phyloP scores from a whole-genome alignment of 2,329 filamentous ascomycete species.

The Arachnopeziza araneosa region DNA sequence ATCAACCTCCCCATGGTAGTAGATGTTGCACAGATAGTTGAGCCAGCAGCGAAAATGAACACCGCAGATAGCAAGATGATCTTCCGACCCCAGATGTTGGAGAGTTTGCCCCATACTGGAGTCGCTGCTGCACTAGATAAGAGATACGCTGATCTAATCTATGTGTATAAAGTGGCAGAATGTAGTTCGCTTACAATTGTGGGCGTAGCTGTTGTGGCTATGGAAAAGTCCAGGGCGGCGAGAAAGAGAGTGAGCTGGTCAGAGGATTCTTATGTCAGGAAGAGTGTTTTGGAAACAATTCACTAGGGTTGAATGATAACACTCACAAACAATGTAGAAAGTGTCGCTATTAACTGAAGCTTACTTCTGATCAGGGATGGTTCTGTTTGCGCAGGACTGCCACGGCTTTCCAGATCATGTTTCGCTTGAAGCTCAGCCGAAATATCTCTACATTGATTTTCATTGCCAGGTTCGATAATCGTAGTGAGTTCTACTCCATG shows the following conservation, averaged over 20 bases:
- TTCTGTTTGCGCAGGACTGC: background rate
- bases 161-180: conserved; percentile 42
- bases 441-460: background rate
- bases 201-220: conserved; percentile 36
- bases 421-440: background rate
- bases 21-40: conserved; percentile 51
- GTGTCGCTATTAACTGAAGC: background rate
- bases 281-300: too few species aligned
- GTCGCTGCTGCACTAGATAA: conserved; percentile 46
- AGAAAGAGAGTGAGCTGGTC: conserved; percentile 10
- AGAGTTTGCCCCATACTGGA: conserved; percentile 49
- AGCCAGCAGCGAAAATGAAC: conserved; percentile 55
- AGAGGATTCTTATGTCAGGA: too few species aligned
- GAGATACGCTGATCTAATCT: conserved; percentile 46
- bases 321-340: background rate
- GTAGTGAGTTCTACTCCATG: background rate
- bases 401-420: background rate
- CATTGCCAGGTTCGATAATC: background rate
- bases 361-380: background rate
- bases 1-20: conserved; percentile 58
- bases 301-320: too few species aligned
- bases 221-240: conserved; percentile 31
- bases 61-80: conserved; percentile 56
- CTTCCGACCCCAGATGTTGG: conserved; percentile 63
- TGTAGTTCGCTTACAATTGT: conserved; percentile 34